Base-by-base conservation (phyloP, 2,329 filamentous ascomycete species). In the Xylaria sp. region DNA sequence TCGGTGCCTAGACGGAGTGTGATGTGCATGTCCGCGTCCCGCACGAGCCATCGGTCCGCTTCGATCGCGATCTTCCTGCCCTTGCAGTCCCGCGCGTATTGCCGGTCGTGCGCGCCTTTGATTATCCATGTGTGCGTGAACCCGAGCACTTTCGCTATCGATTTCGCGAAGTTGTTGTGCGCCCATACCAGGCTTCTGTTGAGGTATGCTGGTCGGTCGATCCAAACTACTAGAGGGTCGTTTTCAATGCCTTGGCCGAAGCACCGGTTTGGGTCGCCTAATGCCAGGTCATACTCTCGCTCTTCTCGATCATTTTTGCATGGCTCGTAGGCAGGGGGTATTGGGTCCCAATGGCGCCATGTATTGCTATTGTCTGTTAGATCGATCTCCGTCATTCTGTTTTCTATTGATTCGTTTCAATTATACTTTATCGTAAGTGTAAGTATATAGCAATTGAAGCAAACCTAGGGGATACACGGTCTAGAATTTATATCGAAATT, bases 111-210 rank as follows among this genome's bases (percentile, higher is more conserved):
- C 21, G 56, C 56, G 1, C 6, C 43, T 11, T 51, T 60, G 23
- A 63, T 54, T 3, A 63, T 63, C 60, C 60, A 65, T 2, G 52
- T 53, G 27, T 65, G 56, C 1, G 63, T 65, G 19, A 65, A 23
- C 3, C 60, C 60, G 3, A 65, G 53, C 3, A 47, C 13, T 49
- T 65, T 65, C 5, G 63, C 63, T 11, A 63, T 63, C 21, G 56
- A 57, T n/a, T 65, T 65, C 10, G 60, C 56, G 43, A 65, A 65
- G 43, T 63, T 63, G 25, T 65, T 65, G 57, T 63, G 60, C 6
- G 56, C 53, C 63, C 56, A 65, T n/a, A 65, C 40, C 15, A 48
- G 6, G n/a, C 44, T 25, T 15, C 60, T 37, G 21, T 58, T 40
- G 4, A 23, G 31, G 3, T 35, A 3, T 1, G 27, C 29, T 1